These are phyloP conservation scores for Paramecium sexaurelia DNA, from an alignment of 73 alveolate species.

Conservation along the genomic window DNA sequence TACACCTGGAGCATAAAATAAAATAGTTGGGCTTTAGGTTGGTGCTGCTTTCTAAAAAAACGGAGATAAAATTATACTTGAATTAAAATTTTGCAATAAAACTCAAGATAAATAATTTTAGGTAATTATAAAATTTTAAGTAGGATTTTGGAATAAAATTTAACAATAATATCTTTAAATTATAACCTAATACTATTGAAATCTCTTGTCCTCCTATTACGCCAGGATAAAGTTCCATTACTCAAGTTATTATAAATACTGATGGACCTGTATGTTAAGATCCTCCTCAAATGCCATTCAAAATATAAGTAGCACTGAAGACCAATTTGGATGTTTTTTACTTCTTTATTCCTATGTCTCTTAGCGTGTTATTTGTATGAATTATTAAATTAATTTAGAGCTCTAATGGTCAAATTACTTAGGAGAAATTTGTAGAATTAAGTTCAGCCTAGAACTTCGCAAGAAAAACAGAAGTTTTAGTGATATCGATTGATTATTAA, in stretches of 20 bases:
- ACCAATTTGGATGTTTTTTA: slow-evolving; percentile 62
- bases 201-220: not conserved
- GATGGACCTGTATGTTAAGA: slow-evolving; percentile 60
- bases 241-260: not conserved
- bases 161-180: slow-evolving; percentile 16
- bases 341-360: slow-evolving; percentile 53
- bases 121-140: not conserved
- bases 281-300: slow-evolving; percentile 60
- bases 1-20: not conserved
- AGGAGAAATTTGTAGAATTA: slow-evolving; percentile 18
- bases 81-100: not conserved
- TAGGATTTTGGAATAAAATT: slow-evolving; percentile 48
- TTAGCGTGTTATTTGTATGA: slow-evolving; percentile 48
- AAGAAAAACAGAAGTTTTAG: slow-evolving; percentile 39
- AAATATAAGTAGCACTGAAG: slow-evolving; percentile 51
- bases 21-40: slow-evolving; percentile 33
- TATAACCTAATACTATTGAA: slow-evolving; percentile 27
- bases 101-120: not conserved
- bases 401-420: slow-evolving; percentile 27
- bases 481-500: not conserved
- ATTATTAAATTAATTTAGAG: not conserved
- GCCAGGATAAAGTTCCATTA: slow-evolving; percentile 40
- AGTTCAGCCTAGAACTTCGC: slow-evolving; percentile 6
- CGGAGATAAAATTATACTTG: slow-evolving; percentile 3
- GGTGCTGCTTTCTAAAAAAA: slow-evolving; percentile 57